Conservation (phyloP, 2,329 filamentous ascomycete genomes). For the Colletotrichum cereale region DNA sequence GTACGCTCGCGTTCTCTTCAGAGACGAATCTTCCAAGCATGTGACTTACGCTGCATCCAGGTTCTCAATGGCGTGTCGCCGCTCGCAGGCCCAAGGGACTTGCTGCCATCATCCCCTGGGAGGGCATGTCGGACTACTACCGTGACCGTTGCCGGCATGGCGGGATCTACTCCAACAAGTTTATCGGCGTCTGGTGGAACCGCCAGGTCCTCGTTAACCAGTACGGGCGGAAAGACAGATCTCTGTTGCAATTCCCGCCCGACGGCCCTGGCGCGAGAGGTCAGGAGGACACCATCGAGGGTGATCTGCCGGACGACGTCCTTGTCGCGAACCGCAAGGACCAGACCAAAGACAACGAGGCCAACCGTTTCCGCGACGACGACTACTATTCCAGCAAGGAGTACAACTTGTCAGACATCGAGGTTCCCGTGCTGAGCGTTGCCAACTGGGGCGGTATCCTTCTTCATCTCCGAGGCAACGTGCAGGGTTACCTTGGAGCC, state of each 20-base stretch:
- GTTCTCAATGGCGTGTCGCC: conserved; percentile 62
- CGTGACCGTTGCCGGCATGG: conserved; percentile 71
- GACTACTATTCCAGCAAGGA: conserved; percentile 75
- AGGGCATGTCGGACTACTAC: conserved; percentile 68
- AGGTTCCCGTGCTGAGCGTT: conserved; percentile 75
- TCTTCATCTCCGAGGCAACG: conserved; percentile 76
- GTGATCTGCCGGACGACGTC: conserved; percentile 66
- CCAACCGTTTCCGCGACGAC: conserved; percentile 71
- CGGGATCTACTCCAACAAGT: conserved; percentile 69
- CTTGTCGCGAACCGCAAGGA: conserved; percentile 62
- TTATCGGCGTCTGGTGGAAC: conserved; percentile 76
- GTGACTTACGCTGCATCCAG: conserved; percentile 42
- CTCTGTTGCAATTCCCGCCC: conserved; percentile 26
- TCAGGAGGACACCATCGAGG: conserved; percentile 66
- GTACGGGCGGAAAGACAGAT: conserved; percentile 69
- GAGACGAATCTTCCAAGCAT: background rate
- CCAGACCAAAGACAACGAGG: conserved; percentile 60
- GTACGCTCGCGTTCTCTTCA: conserved; percentile 7
- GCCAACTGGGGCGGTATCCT: conserved; percentile 80
- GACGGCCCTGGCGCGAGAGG: conserved; percentile 53
- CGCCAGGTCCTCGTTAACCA: conserved; percentile 76
- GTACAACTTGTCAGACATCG: conserved; percentile 73
- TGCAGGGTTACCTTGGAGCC: conserved; percentile 73
- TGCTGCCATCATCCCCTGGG: conserved; percentile 63
- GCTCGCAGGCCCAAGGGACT: conserved; percentile 60